phyloP scores from a whole-genome alignment of 179 eudicot species.

The Beta macrorhiza region DNA sequence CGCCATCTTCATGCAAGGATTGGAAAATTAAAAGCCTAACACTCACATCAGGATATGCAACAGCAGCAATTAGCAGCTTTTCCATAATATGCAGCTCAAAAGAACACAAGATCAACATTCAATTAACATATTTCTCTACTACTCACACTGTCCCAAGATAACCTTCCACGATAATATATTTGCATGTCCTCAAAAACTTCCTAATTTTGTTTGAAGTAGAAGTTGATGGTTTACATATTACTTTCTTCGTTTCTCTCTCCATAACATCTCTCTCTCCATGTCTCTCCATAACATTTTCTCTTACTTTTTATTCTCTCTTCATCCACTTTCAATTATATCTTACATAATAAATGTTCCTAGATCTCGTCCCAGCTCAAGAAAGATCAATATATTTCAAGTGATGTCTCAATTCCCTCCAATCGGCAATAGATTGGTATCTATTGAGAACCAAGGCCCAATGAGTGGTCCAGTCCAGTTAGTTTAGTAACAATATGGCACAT shows the following conservation, averaged over 20 bases:
- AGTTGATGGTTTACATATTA: no score
- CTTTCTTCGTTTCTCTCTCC: neutral
- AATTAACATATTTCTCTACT: neutral
- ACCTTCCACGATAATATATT: no score
- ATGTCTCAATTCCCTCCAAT: neutral
- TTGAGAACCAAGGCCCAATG: no score
- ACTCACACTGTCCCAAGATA: no score
- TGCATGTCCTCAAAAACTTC: no score
- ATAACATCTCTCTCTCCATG: no score
- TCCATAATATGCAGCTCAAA: conserved; percentile 65
- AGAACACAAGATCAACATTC: conserved; percentile 9
- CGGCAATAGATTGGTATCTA: neutral
- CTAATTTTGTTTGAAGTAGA: no score
- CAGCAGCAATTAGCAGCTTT: conserved; percentile 90
- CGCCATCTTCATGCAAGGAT: conserved; percentile 73
- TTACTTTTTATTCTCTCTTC: neutral
- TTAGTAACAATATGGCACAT: no score
- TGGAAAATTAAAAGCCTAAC: conserved; percentile 83
- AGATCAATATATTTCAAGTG: neutral
- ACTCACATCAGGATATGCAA: conserved; percentile 93
- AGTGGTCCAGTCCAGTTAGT: no score
- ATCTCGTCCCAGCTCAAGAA: no score
- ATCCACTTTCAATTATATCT: neutral
- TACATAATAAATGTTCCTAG: no score
- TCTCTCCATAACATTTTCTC: neutral